A percentile compares a stretch with the other conserved stretches of the same genome.
Conservation (phyloP, 768 basidiomycete genomes). For the Grammothele lineata region DNA sequence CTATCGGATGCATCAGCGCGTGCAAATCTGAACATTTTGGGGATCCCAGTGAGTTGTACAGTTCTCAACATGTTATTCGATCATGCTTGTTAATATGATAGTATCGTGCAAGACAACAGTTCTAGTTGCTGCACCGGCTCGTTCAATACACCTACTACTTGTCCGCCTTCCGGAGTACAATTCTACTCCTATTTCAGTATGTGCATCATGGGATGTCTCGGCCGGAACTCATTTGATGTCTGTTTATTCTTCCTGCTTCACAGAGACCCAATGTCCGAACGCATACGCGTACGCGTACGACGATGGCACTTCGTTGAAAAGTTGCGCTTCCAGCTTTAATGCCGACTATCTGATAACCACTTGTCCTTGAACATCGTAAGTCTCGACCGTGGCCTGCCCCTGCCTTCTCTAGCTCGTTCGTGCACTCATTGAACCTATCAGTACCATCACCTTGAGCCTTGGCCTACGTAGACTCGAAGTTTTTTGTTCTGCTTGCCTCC, state of each 20-base stretch:
- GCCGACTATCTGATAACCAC: too few species aligned
- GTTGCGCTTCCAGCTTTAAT: conserved; percentile 34
- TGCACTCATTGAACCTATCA: too few species aligned
- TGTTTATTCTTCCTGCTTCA: too few species aligned
- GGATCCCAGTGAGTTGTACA: conserved; percentile 24
- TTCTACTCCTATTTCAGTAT: conserved; percentile 46
- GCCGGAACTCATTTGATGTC: too few species aligned
- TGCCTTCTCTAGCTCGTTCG: too few species aligned
- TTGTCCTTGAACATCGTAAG: too few species aligned
- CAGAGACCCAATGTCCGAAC: conserved; percentile 22
- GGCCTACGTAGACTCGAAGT: too few species aligned
- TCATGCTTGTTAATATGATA: too few species aligned
- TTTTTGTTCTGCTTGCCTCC: conserved; percentile 17
- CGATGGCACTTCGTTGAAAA: conserved; percentile 47
- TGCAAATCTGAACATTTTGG: conserved; percentile 36
- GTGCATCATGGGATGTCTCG: too few species aligned
- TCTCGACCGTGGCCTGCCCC: too few species aligned
- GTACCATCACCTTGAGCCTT: conserved; percentile 28
- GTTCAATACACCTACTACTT: conserved; percentile 47
- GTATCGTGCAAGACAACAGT: conserved; percentile 56
- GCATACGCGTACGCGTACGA: conserved; percentile 21
- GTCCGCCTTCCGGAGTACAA: conserved; percentile 43
- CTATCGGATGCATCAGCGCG: conserved; percentile 41
- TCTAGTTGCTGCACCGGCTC: conserved; percentile 60
- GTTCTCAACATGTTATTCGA: too few species aligned